phyloP scores from a whole-genome alignment of 768 basidiomycete genomes.

The Tulasnella sp. region DNA sequence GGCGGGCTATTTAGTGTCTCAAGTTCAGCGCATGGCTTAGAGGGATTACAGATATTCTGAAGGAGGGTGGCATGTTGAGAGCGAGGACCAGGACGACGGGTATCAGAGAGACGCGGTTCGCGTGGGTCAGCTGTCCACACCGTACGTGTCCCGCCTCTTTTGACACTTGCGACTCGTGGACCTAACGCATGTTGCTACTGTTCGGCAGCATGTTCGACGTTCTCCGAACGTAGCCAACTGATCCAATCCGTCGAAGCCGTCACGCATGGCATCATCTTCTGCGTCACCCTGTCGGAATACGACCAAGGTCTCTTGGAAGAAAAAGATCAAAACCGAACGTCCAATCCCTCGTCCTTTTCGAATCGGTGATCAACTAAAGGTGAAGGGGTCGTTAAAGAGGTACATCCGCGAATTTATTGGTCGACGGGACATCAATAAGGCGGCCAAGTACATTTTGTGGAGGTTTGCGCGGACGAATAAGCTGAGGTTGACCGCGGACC shows the following conservation, averaged over 20 bases:
- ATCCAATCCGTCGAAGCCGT: constrained; percentile 73
- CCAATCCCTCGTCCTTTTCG: constrained; percentile 75
- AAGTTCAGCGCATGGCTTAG: too few species aligned
- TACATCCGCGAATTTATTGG: constrained; percentile 56
- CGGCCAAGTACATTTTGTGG: constrained; percentile 94
- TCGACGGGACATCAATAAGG: constrained; percentile 67
- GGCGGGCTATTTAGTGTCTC: too few species aligned
- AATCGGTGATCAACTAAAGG: constrained; percentile 79
- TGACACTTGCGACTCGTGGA: too few species aligned
- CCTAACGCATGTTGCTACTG: too few species aligned
- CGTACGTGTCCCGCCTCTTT: constrained; percentile 42
- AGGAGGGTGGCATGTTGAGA: too few species aligned
- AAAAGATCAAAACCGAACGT: constrained; percentile 72
- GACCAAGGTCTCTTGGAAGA: constrained; percentile 68
- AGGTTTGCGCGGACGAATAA: constrained; percentile 91
- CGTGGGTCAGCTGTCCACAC: constrained; percentile 51
- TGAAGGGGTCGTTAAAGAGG: constrained; percentile 54
- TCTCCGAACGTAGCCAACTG: constrained; percentile 83
- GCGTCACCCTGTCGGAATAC: constrained; percentile 52
- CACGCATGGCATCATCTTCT: constrained; percentile 70
- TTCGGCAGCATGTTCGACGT: too few species aligned
- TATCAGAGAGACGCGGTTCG: too few species aligned
- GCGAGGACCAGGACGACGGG: too few species aligned
- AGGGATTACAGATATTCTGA: too few species aligned
- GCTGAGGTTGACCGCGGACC: constrained; percentile 83